Evolutionary conservation across 257 asterid species (phyloP).

Genomic region (Solanum lycopersicoides): DNA sequence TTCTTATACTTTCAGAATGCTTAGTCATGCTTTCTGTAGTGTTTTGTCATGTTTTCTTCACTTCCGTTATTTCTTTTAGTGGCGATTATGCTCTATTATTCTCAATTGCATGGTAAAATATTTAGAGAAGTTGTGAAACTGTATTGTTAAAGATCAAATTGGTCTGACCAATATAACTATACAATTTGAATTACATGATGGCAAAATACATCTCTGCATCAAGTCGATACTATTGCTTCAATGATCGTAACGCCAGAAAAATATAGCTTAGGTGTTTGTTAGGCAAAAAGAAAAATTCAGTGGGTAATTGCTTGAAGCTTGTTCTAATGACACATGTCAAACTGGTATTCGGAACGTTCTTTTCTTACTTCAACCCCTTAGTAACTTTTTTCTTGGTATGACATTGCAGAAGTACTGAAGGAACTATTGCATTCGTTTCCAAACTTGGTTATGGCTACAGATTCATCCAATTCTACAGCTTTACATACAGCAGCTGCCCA

Average conservation of each 20-base stretch:
- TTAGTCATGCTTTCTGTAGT: neutral
- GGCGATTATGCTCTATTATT: neutral
- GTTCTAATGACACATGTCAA: neutral
- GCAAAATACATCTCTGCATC: neutral
- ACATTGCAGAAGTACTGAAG: constrained; percentile 65
- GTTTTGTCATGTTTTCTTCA: neutral
- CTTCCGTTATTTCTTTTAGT: neutral
- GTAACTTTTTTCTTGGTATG: neutral
- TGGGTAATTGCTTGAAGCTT: neutral
- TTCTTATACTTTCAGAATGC: neutral
- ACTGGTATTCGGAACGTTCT: neutral
- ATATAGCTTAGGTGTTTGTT: neutral
- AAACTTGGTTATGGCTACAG: constrained; percentile 79
- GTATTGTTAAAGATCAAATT: neutral
- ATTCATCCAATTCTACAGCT: constrained; percentile 72
- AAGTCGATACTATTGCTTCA: neutral
- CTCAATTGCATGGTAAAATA: neutral
- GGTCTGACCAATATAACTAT: neutral
- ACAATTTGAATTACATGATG: neutral
- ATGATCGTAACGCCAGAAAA: neutral
- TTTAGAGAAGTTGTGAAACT: neutral
- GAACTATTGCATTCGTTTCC: constrained; percentile 63
- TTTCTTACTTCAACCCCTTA: neutral
- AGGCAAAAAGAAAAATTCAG: neutral
- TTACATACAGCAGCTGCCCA: constrained; percentile 97